A percentile compares a stretch with the other conserved stretches of the same genome.
Conservation (phyloP, 129 eudicot species). For the Artemisia argyi region DNA sequence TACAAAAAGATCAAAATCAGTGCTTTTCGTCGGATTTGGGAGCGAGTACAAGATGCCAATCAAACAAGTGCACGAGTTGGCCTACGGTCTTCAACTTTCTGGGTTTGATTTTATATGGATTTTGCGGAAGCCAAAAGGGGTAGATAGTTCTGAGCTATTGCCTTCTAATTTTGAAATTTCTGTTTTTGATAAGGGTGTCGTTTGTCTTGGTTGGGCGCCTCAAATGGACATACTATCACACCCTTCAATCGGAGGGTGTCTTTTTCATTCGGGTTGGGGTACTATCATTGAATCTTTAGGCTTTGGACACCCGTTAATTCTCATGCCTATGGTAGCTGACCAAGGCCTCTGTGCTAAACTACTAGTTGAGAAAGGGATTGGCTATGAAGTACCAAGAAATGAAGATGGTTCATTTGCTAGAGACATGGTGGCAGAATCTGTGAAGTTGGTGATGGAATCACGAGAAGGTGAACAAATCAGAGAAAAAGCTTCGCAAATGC, state of each 20-base stretch:
- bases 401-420: slow-evolving; percentile 50
- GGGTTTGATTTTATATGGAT: slow-evolving; percentile 49
- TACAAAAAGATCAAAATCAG: slow-evolving; percentile 37
- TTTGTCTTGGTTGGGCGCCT: slow-evolving; percentile 60
- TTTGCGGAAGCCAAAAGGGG: slow-evolving; percentile 46
- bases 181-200: slow-evolving; percentile 31
- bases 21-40: slow-evolving; percentile 58
- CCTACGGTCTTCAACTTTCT: slow-evolving; percentile 50
- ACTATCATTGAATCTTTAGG: slow-evolving; percentile 46
- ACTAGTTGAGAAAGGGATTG: slow-evolving; percentile 53
- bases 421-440: slow-evolving; percentile 38
- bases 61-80: slow-evolving; percentile 54
- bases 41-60: slow-evolving; percentile 55
- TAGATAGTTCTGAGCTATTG: slow-evolving; percentile 25
- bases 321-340: slow-evolving; percentile 55
- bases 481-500: slow-evolving; percentile 36
- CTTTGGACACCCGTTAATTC: slow-evolving; percentile 48
- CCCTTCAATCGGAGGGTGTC: slow-evolving; percentile 55
- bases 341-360: slow-evolving; percentile 54
- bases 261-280: slow-evolving; percentile 65
- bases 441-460: slow-evolving; percentile 41
- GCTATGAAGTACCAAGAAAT: slow-evolving; percentile 52
- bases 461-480: slow-evolving; percentile 36
- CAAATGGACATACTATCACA: slow-evolving; percentile 55
- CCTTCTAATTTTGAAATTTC: slow-evolving; percentile 40